Conservation (phyloP, 768 basidiomycete species). For the Pulveroboletus frians region DNA sequence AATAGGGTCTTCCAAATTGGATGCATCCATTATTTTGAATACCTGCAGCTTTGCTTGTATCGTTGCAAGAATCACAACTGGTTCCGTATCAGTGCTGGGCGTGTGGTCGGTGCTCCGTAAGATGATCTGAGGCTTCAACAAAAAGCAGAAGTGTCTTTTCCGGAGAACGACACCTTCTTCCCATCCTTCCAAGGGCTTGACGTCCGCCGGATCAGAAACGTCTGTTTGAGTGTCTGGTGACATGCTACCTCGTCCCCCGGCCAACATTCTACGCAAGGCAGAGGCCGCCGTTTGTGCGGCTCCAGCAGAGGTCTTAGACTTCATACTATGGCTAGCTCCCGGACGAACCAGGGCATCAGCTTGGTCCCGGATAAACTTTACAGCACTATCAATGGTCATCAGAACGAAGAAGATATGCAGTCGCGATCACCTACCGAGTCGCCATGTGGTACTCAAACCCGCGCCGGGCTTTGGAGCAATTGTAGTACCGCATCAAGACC, state of each 20-base stretch:
- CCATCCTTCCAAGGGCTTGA: slow-evolving; percentile 69
- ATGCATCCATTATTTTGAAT: slow-evolving; percentile 75
- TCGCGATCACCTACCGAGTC: slow-evolving; percentile 51
- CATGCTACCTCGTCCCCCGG: slow-evolving; percentile 46
- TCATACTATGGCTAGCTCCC: slow-evolving; percentile 14
- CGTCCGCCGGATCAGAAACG: slow-evolving; percentile 30
- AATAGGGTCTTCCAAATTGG: slow-evolving; percentile 75
- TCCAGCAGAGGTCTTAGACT: slow-evolving; percentile 31
- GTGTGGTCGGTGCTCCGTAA: slow-evolving; percentile 53
- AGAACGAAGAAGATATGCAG: slow-evolving; percentile 4
- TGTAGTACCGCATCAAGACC: slow-evolving; percentile 87
- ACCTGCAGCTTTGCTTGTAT: slow-evolving; percentile 74
- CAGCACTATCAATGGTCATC: slow-evolving; percentile 44
- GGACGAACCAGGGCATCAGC: slow-evolving; percentile 40
- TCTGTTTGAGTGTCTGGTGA: slow-evolving; percentile 35
- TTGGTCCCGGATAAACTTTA: slow-evolving; percentile 86
- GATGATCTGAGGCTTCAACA: slow-evolving; percentile 88
- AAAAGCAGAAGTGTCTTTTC: slow-evolving; percentile 76
- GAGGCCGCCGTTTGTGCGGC: slow-evolving; percentile 64
- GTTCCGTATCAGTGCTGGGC: slow-evolving; percentile 34
- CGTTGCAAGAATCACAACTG: slow-evolving; percentile 70
- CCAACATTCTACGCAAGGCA: slow-evolving; percentile 60
- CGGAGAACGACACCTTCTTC: slow-evolving; percentile 60
- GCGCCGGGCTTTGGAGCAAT: slow-evolving; percentile 67
- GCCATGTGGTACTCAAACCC: slow-evolving; percentile 89